These are phyloP conservation scores for Triglochin maritima DNA, from an alignment of 106 monocot genomes.

Conservation along the genomic window DNA sequence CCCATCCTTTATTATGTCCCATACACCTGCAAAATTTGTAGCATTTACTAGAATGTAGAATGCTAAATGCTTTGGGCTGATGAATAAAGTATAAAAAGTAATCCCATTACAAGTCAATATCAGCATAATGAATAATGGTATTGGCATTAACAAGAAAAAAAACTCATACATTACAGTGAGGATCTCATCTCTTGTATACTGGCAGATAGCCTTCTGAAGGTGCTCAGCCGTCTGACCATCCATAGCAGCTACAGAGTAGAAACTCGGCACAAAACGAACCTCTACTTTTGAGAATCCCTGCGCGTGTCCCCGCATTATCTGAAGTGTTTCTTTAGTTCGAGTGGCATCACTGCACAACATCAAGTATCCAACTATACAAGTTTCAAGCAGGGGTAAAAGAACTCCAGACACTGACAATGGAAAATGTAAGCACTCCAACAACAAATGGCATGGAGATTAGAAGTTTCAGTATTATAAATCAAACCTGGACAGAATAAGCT, in stretches of 20 bases:
- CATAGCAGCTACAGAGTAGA: conserved; percentile 96
- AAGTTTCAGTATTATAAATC: background rate
- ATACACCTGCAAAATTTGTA: conserved; percentile 59
- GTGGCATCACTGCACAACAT: conserved; percentile 54
- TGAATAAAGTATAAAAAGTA: too few relatives aligned
- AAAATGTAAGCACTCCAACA: too few relatives aligned
- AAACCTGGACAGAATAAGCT: conserved; percentile 82
- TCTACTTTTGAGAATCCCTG: conserved; percentile 49
- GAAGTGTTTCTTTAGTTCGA: conserved; percentile 86
- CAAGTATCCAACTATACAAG: conserved; percentile 9
- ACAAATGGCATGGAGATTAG: too few relatives aligned
- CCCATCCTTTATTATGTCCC: conserved; percentile 99
- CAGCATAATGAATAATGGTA: too few relatives aligned
- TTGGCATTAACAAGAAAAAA: background rate
- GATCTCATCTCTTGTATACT: conserved; percentile 63
- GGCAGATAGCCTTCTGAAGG: conserved; percentile 71
- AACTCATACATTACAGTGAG: conserved; percentile 60
- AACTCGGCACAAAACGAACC: conserved; percentile 85
- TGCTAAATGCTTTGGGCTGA: too few relatives aligned
- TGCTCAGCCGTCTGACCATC: conserved; percentile 97
- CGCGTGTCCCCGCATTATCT: conserved; percentile 58
- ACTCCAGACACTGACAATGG: background rate
- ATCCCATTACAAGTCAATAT: too few relatives aligned
- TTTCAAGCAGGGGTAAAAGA: conserved; percentile 3
- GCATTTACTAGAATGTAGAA: too few relatives aligned